Base-by-base conservation (phyloP, 306 rosid species). In the Citrullus amarus region DNA sequence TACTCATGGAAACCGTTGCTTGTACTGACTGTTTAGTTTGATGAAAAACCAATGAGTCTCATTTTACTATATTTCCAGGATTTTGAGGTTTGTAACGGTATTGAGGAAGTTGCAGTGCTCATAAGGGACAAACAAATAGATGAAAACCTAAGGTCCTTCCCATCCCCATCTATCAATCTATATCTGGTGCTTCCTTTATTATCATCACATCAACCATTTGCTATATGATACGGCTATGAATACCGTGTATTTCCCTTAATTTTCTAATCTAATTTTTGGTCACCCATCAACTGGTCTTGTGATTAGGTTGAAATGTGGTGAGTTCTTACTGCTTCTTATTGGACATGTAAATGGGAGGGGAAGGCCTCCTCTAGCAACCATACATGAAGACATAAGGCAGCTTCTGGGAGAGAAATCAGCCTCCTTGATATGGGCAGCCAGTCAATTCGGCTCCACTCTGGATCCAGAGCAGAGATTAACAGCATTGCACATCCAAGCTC, bases 401-500 rank as follows among this genome's bases (percentile, higher is more conserved):
- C 92, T 92, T 72, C 86, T 92, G 10, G 98, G 98, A 25, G 98
- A 92, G 88, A 95, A 87, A 84, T 91, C 96, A 51, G 97, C 97
- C 78, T 95, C 97, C 71, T 87, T 95, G 89, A 95, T 95, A 82
- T 95, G 98, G 98, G 98, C 97, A 65, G 97, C 97, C 25, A 92
- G 97, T 87, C 97, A 92, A 79, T 95, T 91, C 66, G 98, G 91
- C 32, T 91, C 98, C 2, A 92, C 96, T 11, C 95, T 95, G 60
- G 93, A 92, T 81, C 91, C 96, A 1, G 93, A 95, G 79, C 92
- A 92, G 86, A 88, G 97, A 84, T 69, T 95, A 14, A 88, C 95
- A 4, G 97, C 96, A 53, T 92, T 90, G 3, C 96, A 93, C 69
- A 88, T 91, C 82, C 97, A 93, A 84, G 98, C 97, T 78, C 91